Percentiles rank a stretch among this genome's conserved stretches.
Evolutionary conservation across 345 rosid genomes (phyloP).

Genomic region (Nephelium lappaceum): DNA sequence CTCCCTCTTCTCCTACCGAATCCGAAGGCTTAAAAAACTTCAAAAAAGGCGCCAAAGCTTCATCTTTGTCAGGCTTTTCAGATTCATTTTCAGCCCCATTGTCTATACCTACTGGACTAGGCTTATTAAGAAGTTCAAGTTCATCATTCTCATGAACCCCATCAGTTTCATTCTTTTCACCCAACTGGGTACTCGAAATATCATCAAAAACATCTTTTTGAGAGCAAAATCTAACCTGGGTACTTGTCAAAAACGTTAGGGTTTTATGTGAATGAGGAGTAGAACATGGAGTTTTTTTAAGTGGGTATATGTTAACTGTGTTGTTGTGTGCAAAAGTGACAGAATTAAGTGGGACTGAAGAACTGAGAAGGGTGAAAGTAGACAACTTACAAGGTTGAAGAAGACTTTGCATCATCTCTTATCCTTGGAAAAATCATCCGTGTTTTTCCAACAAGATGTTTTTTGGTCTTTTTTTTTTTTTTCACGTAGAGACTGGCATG

Average conservation of each 20-base stretch:
- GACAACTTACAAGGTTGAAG: constrained; percentile 54
- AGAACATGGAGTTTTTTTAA: constrained; percentile 29
- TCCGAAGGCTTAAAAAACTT: constrained; percentile 69
- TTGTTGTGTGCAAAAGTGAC: constrained; percentile 12
- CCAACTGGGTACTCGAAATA: constrained; percentile 35
- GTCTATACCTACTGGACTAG: constrained; percentile 41
- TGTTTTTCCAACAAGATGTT: background rate
- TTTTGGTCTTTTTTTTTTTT: background rate
- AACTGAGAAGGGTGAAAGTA: constrained; percentile 29
- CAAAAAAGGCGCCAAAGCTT: constrained; percentile 77
- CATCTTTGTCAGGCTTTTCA: constrained; percentile 46
- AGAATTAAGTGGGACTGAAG: constrained; percentile 20
- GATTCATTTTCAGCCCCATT: constrained; percentile 33
- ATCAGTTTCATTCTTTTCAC: constrained; percentile 32
- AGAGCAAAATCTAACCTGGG: constrained; percentile 41
- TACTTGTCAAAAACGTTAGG: constrained; percentile 24
- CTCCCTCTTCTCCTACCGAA: constrained; percentile 30
- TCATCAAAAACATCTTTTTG: constrained; percentile 38
- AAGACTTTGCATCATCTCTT: constrained; percentile 54
- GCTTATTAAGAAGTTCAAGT: constrained; percentile 71
- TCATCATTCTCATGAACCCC: constrained; percentile 44
- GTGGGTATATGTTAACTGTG: constrained; percentile 22
- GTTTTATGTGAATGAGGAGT: constrained; percentile 11
- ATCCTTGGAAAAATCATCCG: constrained; percentile 30
- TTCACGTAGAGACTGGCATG: too few species aligned